Evolutionary conservation across 1,284 basidiomycete species (phyloP), one percentile per base, ranked within the genome.

Genomic region (Afroboletus lepidellus): DNA sequence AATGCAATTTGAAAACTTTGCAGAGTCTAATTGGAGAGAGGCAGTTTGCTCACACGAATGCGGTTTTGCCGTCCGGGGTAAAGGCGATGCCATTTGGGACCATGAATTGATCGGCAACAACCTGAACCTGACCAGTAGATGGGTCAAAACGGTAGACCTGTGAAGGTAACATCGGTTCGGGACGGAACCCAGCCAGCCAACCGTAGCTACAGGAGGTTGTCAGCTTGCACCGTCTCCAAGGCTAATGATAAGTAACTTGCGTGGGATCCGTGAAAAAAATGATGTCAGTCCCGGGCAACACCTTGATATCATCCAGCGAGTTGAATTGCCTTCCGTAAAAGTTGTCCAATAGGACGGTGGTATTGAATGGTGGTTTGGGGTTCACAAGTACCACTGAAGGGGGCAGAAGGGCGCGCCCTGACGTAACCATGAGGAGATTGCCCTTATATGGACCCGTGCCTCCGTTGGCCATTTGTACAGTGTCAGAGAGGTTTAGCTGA

Each of bases 291-390:
- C n/a, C n/a, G n/a, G n/a, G n/a, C n/a, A n/a, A n/a, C 25, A 27
- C 25, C 25, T 27, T 5, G n/a, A n/a, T 73, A 63, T 93, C 90
- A 65, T 92, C 91, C 48, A 91, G 70, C 1, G 87, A 87, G 70
- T 88, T 90, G 72, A 92, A 93, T 61, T 91, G 88, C 9, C 87
- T 74, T 3, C 90, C 90, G 60, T 79, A 86, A 63, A 75, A 85
- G 69, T 86, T 90, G 71, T 89, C 82, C 50, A 88, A 63, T 15
- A 87, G 61, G 38, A 86, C 78, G 20, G 83, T 85, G 8, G 76
- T 69, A 50, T 86, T 84, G 66, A 80, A 75, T 0, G 89, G 89
- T 13, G 79, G 61, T 0, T 59, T 57, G 0, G 88, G 86, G 63
- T 90, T 80, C 47, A 90, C 81, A 34, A 85, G 74, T 0, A 78